Conservation (phyloP, 768 basidiomycete genomes). For the Auriculariales sp. region DNA sequence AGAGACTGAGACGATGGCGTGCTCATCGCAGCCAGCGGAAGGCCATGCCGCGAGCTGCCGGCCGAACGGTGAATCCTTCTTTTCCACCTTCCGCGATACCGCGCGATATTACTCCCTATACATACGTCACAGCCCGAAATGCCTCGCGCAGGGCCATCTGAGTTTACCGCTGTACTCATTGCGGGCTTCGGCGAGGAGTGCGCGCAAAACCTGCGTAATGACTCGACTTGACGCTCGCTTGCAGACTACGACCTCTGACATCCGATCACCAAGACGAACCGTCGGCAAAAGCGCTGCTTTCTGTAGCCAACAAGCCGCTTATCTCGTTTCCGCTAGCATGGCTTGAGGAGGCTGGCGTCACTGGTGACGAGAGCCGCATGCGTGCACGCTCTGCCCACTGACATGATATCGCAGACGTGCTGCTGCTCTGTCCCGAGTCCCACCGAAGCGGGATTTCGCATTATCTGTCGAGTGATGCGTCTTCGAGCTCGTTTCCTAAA, state of each 20-base stretch:
- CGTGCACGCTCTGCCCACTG: too few relatives aligned
- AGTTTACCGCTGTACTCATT: constrained; percentile 79
- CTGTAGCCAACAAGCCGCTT: constrained; percentile 78
- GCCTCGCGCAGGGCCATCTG: constrained; percentile 16
- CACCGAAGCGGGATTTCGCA: constrained; percentile 69
- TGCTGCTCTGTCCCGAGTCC: constrained; percentile 68
- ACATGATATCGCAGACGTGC: constrained; percentile 42
- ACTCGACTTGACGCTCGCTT: constrained; percentile 10
- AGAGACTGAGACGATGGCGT: background rate
- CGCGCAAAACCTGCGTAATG: constrained; percentile 5
- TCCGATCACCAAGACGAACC: constrained; percentile 66
- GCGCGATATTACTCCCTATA: too few relatives aligned
- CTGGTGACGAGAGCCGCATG: too few relatives aligned
- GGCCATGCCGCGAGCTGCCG: too few relatives aligned
- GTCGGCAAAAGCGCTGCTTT: constrained; percentile 76
- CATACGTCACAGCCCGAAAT: too few relatives aligned
- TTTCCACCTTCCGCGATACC: too few relatives aligned
- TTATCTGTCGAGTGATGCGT: constrained; percentile 66
- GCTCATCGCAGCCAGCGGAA: background rate
- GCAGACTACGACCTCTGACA: constrained; percentile 60
- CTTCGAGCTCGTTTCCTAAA: constrained; percentile 42
- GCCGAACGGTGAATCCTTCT: too few relatives aligned
- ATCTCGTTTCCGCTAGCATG: constrained; percentile 72
- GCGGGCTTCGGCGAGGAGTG: constrained; percentile 93
- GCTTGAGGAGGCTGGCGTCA: constrained; percentile 77